A percentile compares a stretch with the other conserved stretches of the same genome.
Conservation (phyloP, 352 stramenopile species). For the Phytophthora palmivora region DNA sequence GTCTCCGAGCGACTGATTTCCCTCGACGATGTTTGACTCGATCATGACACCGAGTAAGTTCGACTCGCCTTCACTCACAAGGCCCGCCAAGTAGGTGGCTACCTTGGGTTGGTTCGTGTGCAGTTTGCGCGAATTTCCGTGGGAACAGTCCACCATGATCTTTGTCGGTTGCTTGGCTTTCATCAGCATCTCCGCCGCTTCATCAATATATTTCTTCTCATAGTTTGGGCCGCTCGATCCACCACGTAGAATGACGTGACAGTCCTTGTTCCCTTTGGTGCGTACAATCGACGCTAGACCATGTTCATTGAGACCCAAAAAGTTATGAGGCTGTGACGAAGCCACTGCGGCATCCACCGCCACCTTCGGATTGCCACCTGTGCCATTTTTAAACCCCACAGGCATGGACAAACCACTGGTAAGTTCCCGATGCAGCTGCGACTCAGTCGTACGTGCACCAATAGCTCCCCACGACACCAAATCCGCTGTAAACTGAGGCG, state of each 20-base stretch:
- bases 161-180: constrained; percentile 76
- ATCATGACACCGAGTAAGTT: constrained; percentile 90
- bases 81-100: constrained; percentile 62
- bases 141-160: constrained; percentile 91
- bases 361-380: constrained; percentile 81
- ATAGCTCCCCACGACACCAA: constrained; percentile 87
- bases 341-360: constrained; percentile 77
- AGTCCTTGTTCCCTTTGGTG: constrained; percentile 88
- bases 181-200: constrained; percentile 60
- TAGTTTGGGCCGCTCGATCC: constrained; percentile 84
- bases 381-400: constrained; percentile 89
- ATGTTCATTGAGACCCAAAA: no score
- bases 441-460: constrained; percentile 85
- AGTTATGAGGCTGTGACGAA: no score
- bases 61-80: constrained; percentile 70
- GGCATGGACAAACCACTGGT: constrained; percentile 85
- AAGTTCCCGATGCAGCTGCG: constrained; percentile 83
- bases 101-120: constrained; percentile 88
- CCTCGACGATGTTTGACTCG: constrained; percentile 88
- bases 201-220: constrained; percentile 73
- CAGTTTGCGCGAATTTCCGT: constrained; percentile 88
- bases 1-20: constrained; percentile 78
- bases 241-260: constrained; percentile 86
- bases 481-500: constrained; percentile 79
- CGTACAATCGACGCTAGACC: no score